Percentiles rank a stretch among this genome's conserved stretches.
phyloP scores from a whole-genome alignment of 2,329 filamentous ascomycete genomes.

The Alternaria solani region DNA sequence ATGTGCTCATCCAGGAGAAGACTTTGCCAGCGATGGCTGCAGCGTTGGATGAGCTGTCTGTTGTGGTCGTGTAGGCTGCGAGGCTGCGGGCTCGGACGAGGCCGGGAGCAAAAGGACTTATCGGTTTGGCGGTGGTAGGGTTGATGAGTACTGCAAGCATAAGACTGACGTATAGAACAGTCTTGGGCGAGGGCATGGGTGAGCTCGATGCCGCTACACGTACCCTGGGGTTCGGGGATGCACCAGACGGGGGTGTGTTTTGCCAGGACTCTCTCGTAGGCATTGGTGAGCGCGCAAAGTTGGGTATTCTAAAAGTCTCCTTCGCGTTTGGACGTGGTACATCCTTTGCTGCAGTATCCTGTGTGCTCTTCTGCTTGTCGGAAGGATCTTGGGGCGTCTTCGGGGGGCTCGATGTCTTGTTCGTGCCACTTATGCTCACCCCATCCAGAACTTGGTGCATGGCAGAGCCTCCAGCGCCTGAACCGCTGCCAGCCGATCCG shows the following conservation, averaged over 20 bases:
- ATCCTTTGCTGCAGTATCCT: slow-evolving; percentile 27
- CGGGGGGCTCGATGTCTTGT: slow-evolving; percentile 12
- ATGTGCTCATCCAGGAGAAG: slow-evolving; percentile 55
- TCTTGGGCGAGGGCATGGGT: slow-evolving; percentile 56
- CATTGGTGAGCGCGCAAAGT: slow-evolving; percentile 45
- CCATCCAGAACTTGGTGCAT: slow-evolving; percentile 44
- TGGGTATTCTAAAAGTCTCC: slow-evolving; percentile 49
- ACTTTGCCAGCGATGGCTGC: slow-evolving; percentile 51
- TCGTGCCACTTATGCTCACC: slow-evolving; percentile 22
- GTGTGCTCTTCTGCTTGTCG: slow-evolving; percentile 22
- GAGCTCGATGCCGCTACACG: slow-evolving; percentile 51
- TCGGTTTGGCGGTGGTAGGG: slow-evolving; percentile 44
- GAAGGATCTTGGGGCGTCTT: not conserved
- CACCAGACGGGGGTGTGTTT: slow-evolving; percentile 27
- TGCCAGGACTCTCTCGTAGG: slow-evolving; percentile 38
- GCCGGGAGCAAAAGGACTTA: slow-evolving; percentile 36
- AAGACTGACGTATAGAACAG: slow-evolving; percentile 57
- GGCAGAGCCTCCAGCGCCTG: slow-evolving; percentile 28
- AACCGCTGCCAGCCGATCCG: slow-evolving; percentile 23
- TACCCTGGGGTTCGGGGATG: slow-evolving; percentile 40
- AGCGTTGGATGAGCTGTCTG: slow-evolving; percentile 21
- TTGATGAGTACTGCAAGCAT: slow-evolving; percentile 54
- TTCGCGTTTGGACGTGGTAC: slow-evolving; percentile 43
- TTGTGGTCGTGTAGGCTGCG: slow-evolving; percentile 21
- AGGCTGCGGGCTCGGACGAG: slow-evolving; percentile 22